A percentile compares a stretch with the other conserved stretches of the same genome.
phyloP scores from a whole-genome alignment of 768 basidiomycete species.

The Amanita jacksonii region DNA sequence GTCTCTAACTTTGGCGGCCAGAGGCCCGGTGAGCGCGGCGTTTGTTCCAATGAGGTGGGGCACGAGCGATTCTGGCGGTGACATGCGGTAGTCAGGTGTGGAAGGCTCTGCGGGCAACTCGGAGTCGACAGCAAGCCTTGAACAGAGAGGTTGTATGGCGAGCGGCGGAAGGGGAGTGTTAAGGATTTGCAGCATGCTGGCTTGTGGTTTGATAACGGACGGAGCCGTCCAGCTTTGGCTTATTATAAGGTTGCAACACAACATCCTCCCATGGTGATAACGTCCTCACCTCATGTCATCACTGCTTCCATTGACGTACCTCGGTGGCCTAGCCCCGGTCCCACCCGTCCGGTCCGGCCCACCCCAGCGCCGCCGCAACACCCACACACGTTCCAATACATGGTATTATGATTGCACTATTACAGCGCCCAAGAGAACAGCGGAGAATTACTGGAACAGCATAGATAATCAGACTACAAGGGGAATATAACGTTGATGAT shows the following conservation, averaged over 20 bases:
- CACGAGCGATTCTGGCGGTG: not conserved
- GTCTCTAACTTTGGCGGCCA: not conserved
- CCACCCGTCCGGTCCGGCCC: too few species aligned
- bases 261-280: too few species aligned
- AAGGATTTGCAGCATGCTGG: too few species aligned
- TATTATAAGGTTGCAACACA: too few species aligned
- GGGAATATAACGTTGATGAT: not conserved
- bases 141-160: not conserved
- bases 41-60: conserved; percentile 5
- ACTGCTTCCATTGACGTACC: not conserved
- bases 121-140: not conserved
- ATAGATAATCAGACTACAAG: too few species aligned
- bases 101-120: not conserved
- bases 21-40: not conserved
- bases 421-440: not conserved
- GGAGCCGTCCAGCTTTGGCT: too few species aligned
- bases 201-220: too few species aligned
- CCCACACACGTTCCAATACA: too few species aligned
- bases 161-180: not conserved
- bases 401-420: too few species aligned
- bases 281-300: too few species aligned
- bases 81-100: not conserved
- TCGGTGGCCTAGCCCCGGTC: not conserved
- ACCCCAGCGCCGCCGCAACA: too few species aligned
- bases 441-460: not conserved